phyloP scores from a whole-genome alignment of 768 basidiomycete genomes.

The Lactarius psammicola region DNA sequence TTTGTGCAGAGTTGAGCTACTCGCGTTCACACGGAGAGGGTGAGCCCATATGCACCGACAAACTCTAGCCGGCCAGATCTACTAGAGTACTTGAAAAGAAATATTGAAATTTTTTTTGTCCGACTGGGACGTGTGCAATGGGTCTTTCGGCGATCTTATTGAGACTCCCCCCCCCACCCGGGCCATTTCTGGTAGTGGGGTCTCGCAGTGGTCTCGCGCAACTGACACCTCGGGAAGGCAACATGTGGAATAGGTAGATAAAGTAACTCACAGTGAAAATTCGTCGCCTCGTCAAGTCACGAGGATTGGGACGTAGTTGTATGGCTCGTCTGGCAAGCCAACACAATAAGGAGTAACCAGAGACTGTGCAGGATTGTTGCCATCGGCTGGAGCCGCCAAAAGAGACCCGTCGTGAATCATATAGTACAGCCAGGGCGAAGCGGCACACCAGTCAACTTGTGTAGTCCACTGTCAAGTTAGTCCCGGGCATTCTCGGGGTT shows the following conservation, averaged over 20 bases:
- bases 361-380: not conserved
- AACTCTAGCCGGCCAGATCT: not conserved
- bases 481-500: no score
- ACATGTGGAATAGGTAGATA: not conserved
- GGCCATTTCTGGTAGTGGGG: constrained; percentile 11
- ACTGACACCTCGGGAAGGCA: not conserved
- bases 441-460: no score
- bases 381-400: constrained; percentile 15
- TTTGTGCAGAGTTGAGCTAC: constrained; percentile 12
- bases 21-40: constrained; percentile 19
- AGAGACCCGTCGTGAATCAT: constrained; percentile 12
- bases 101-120: constrained; percentile 6
- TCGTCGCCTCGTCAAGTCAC: constrained; percentile 11
- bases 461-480: not conserved
- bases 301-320: constrained; percentile 11
- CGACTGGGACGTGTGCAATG: constrained; percentile 11
- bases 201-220: constrained; percentile 1
- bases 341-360: constrained; percentile 14
- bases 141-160: constrained; percentile 1
- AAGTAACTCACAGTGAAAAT: not conserved
- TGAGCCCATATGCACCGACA: not conserved
- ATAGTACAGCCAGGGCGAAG: constrained; percentile 22
- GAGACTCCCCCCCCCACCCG: constrained; percentile 8
- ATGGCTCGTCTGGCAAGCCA: constrained; percentile 5
- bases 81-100: not conserved